Conservation (phyloP, 805 yeast genomes). For the Sugiyamaella floridensis region DNA sequence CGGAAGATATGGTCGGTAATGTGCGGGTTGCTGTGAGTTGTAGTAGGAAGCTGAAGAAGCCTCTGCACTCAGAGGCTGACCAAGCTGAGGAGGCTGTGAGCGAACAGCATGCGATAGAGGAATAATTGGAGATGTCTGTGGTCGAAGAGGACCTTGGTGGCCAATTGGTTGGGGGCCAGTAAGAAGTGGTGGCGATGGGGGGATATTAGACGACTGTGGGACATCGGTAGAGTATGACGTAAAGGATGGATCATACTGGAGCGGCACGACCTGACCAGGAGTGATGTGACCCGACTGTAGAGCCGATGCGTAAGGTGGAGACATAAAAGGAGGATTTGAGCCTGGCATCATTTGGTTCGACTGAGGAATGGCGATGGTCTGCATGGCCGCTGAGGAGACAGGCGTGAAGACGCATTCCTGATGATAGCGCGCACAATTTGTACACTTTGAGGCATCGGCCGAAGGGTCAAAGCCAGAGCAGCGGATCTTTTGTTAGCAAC, state of each 20-base stretch:
- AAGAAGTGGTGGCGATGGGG: not conserved
- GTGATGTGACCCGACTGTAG: not conserved
- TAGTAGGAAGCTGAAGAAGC: not conserved
- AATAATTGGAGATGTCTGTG: not conserved
- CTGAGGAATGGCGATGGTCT: conserved; percentile 13
- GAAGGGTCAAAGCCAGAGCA: conserved; percentile 28
- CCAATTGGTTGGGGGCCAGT: not conserved
- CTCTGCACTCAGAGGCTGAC: too few relatives aligned
- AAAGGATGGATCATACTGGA: not conserved
- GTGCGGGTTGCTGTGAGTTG: not conserved
- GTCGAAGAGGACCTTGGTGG: not conserved
- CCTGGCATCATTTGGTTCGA: not conserved
- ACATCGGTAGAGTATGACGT: not conserved
- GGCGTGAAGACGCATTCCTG: conserved; percentile 30
- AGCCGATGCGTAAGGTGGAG: not conserved
- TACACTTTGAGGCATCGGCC: conserved; percentile 23
- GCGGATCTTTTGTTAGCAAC: conserved; percentile 20
- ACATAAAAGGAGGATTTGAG: not conserved
- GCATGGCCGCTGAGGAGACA: conserved; percentile 22
- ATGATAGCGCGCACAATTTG: conserved; percentile 27
- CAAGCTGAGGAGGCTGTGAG: not conserved
- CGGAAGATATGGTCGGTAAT: not conserved
- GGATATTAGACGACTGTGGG: not conserved
- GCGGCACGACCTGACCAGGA: not conserved
- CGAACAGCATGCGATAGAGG: not conserved